These are phyloP conservation scores for Flaveria ramosissima DNA, from an alignment of 129 eudicot species.

Conservation along the genomic window DNA sequence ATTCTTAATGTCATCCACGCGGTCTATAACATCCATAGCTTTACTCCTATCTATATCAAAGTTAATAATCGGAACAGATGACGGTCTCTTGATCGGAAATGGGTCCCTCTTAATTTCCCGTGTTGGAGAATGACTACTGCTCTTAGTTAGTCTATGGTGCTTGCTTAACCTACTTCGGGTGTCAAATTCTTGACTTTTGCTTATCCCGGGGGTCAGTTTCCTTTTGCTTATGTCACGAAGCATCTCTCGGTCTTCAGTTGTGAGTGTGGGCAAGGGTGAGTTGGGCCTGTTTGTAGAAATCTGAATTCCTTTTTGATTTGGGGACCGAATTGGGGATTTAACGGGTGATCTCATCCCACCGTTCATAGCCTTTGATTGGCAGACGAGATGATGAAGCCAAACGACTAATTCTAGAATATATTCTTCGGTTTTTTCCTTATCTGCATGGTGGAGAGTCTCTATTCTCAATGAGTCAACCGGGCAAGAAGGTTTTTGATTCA, in stretches of 20 bases:
- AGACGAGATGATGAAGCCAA: constrained; percentile 93
- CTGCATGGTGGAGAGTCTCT: constrained; percentile 93
- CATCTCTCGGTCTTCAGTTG: constrained; percentile 85
- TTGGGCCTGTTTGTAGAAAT: constrained; percentile 43
- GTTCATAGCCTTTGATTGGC: constrained; percentile 55
- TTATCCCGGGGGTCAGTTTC: constrained; percentile 87
- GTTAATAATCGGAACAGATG: constrained; percentile 70
- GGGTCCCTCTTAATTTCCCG: constrained; percentile 60
- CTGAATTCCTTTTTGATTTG: constrained; percentile 63
- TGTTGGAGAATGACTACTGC: constrained; percentile 86
- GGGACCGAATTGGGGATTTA: constrained; percentile 88
- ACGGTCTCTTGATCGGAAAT: constrained; percentile 66
- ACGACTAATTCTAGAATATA: constrained; percentile 77
- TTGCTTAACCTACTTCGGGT: constrained; percentile 54
- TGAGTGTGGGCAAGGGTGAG: constrained; percentile 58
- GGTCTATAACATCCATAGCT: constrained; percentile 91
- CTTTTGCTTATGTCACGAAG: constrained; percentile 77
- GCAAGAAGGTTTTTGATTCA: constrained; percentile 59
- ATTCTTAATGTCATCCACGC: constrained; percentile 67
- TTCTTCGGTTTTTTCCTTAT: constrained; percentile 77
- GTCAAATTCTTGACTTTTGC: constrained; percentile 91
- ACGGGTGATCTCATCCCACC: constrained; percentile 69
- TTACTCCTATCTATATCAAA: constrained; percentile 68
- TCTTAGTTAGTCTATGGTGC: constrained; percentile 76
- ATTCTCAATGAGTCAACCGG: constrained; percentile 70